Evolutionary conservation across 768 basidiomycete species (phyloP).

Genomic region (Trametes cinnabarina): DNA sequence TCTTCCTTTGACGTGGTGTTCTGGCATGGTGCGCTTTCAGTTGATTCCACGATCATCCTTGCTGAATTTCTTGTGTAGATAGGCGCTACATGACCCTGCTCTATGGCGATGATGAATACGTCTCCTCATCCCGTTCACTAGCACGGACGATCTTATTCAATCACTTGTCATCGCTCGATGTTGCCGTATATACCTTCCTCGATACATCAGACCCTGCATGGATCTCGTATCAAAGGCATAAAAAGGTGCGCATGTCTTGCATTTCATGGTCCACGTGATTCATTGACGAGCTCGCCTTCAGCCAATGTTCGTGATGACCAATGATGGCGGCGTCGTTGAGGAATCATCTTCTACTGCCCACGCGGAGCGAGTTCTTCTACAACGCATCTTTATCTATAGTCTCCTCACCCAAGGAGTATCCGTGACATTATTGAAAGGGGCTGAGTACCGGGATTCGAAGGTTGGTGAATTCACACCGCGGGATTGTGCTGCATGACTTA

Average conservation of each 20-base stretch:
- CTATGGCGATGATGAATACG: slow-evolving; percentile 36
- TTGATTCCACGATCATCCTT: neutral
- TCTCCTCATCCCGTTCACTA: slow-evolving; percentile 46
- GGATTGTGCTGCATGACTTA: neutral
- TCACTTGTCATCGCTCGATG: slow-evolving; percentile 43
- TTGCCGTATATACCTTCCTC: slow-evolving; percentile 47
- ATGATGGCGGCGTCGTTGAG: slow-evolving; percentile 45
- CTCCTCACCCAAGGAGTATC: slow-evolving; percentile 50
- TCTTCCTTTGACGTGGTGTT: slow-evolving; percentile 65
- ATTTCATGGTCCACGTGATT: neutral
- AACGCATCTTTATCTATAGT: slow-evolving; percentile 49
- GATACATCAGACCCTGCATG: slow-evolving; percentile 47
- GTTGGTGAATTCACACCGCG: slow-evolving; percentile 30
- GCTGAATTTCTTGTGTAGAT: slow-evolving; percentile 32
- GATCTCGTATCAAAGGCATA: slow-evolving; percentile 41
- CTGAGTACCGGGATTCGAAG: slow-evolving; percentile 64
- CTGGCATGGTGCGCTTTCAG: slow-evolving; percentile 45
- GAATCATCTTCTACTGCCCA: slow-evolving; percentile 9
- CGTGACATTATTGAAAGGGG: slow-evolving; percentile 49
- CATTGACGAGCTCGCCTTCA: slow-evolving; percentile 25
- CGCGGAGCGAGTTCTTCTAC: slow-evolving; percentile 39
- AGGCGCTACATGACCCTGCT: slow-evolving; percentile 42
- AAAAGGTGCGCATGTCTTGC: slow-evolving; percentile 37
- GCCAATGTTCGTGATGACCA: slow-evolving; percentile 68
- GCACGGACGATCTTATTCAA: slow-evolving; percentile 51